Evolutionary conservation across 495 filamentous ascomycete species (phyloP).

Genomic region (Aspergillus sparsus): DNA sequence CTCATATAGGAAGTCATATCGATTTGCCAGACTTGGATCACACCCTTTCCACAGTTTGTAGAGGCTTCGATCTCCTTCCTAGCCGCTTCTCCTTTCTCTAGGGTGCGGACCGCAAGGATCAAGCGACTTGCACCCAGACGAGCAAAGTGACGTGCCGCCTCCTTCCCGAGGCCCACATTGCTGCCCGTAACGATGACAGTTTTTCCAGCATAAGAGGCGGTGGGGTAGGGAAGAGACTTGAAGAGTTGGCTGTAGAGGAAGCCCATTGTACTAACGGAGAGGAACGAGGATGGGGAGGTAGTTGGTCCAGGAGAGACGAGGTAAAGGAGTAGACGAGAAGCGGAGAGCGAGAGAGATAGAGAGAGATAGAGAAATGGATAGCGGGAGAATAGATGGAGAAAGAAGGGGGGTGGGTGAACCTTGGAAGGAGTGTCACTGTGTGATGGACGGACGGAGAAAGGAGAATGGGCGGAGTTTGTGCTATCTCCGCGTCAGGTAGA

Average conservation of each 20-base stretch:
- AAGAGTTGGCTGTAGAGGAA: constrained; percentile 12
- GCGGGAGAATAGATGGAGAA: too few relatives aligned
- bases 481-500: too few relatives aligned
- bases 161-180: constrained; percentile 51
- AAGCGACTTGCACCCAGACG: constrained; percentile 40
- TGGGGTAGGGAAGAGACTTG: neutral
- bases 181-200: constrained; percentile 56
- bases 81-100: constrained; percentile 44
- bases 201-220: constrained; percentile 29
- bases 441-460: too few relatives aligned
- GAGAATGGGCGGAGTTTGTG: too few relatives aligned
- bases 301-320: too few relatives aligned
- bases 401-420: too few relatives aligned
- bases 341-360: too few relatives aligned
- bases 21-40: constrained; percentile 42
- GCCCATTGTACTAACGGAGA: neutral
- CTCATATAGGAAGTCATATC: constrained; percentile 38
- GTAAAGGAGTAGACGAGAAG: too few relatives aligned
- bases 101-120: constrained; percentile 49
- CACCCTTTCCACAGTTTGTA: constrained; percentile 14
- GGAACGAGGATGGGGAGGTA: neutral
- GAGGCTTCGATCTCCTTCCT: constrained; percentile 36
- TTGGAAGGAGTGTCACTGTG: too few relatives aligned
- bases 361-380: too few relatives aligned
- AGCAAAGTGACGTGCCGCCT: constrained; percentile 46